phyloP scores from a whole-genome alignment of 257 asterid species.

The Solanum commersonii region DNA sequence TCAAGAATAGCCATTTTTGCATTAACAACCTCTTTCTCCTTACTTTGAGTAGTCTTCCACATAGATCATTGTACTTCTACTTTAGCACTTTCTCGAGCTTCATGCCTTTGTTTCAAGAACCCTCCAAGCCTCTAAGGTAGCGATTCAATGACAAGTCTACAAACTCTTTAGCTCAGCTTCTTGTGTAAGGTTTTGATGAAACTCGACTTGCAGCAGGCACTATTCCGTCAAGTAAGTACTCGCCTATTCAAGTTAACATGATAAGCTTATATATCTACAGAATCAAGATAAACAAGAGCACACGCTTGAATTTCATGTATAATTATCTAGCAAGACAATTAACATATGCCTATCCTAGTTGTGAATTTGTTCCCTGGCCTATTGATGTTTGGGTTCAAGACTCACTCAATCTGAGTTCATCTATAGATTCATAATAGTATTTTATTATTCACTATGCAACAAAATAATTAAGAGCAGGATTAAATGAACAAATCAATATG shows the following conservation, averaged over 20 bases:
- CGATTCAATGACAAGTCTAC: background rate
- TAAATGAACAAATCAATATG: background rate
- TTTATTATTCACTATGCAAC: background rate
- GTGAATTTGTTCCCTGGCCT: too few species aligned
- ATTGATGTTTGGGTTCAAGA: too few species aligned
- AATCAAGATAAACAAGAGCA: background rate
- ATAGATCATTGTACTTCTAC: background rate
- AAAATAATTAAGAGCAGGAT: background rate
- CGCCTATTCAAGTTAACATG: too few species aligned
- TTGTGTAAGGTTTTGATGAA: too few species aligned
- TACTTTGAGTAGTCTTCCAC: background rate
- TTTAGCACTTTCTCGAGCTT: background rate
- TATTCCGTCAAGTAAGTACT: too few species aligned
- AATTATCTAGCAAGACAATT: background rate
- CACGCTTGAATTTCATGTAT: background rate
- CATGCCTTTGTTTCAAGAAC: background rate
- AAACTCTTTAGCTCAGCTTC: too few species aligned
- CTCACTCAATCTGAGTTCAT: too few species aligned
- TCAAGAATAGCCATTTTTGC: background rate
- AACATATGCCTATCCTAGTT: too few species aligned
- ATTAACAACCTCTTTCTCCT: background rate
- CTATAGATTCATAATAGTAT: background rate
- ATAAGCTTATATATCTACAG: too few species aligned
- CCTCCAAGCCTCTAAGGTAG: background rate
- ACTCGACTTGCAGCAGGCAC: too few species aligned